These are phyloP conservation scores for Suhomyces terraborum DNA, from an alignment of 1,139 yeast genomes.

Conservation along the genomic window DNA sequence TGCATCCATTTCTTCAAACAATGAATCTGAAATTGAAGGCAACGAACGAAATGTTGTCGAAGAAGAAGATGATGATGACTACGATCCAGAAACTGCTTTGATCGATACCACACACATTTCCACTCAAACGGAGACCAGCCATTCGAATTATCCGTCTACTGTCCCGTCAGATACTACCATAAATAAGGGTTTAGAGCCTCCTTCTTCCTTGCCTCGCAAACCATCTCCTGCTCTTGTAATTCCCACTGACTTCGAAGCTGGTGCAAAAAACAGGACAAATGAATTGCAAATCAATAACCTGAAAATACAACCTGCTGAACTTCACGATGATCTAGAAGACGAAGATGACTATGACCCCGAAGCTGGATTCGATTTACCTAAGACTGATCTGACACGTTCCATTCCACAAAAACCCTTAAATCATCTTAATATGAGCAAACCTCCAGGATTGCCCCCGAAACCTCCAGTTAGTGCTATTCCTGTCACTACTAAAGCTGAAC, in stretches of 20 bases:
- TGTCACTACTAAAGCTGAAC: slow-evolving; percentile 7
- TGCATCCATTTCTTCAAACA: too few species aligned
- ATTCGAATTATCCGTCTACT: too few species aligned
- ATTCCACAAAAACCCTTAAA: slow-evolving; percentile 9
- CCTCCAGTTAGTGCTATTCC: slow-evolving; percentile 28
- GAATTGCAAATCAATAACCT: slow-evolving; percentile 3
- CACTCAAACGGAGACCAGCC: not conserved
- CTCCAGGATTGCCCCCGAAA: slow-evolving; percentile 34
- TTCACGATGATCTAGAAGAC: slow-evolving; percentile 12
- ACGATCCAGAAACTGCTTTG: slow-evolving; percentile 25
- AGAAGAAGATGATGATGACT: slow-evolving; percentile 19
- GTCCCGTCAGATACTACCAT: too few species aligned
- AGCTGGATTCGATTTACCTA: slow-evolving; percentile 9
- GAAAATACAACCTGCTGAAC: slow-evolving; percentile 1
- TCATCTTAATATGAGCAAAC: slow-evolving; percentile 7
- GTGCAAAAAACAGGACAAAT: not conserved
- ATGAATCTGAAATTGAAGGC: too few species aligned
- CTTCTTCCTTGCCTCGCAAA: not conserved
- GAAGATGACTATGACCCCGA: slow-evolving; percentile 32
- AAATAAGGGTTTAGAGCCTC: too few species aligned
- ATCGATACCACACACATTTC: not conserved
- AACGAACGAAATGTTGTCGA: too few species aligned
- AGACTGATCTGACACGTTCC: not conserved
- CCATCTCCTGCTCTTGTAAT: not conserved
- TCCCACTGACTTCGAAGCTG: not conserved